Conservation (phyloP, 805 yeast genomes). For the Candida arabinofermentans region DNA sequence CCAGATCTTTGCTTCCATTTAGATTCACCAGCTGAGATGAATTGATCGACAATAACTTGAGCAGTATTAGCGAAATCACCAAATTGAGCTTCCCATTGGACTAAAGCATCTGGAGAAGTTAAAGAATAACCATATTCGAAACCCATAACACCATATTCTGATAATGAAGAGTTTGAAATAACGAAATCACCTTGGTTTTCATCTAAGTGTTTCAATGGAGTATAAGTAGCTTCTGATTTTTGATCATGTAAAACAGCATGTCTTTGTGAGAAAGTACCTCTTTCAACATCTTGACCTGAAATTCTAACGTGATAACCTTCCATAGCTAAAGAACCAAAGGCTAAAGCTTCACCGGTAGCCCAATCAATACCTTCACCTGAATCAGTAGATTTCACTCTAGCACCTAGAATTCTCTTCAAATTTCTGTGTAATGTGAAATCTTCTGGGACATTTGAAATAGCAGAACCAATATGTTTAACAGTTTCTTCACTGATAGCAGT, state of each 20-base stretch:
- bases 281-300: constrained; percentile 99
- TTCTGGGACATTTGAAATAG: constrained; percentile 80
- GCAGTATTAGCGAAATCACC: constrained; percentile 99
- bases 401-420: constrained; percentile 87
- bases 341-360: constrained; percentile 99
- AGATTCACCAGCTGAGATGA: constrained; percentile 92
- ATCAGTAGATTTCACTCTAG: constrained; percentile 78
- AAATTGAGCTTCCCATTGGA: constrained; percentile 99
- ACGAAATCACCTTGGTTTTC: constrained; percentile 82
- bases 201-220: constrained; percentile 78
- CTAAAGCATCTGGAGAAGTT: constrained; percentile 95
- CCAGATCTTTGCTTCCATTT: constrained; percentile 99
- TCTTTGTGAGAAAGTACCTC: constrained; percentile 99
- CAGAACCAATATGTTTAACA: constrained; percentile 74
- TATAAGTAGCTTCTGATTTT: constrained; percentile 72
- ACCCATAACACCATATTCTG: constrained; percentile 99
- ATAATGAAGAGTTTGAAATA: constrained; percentile 90
- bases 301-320: constrained; percentile 98
- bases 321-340: constrained; percentile 84
- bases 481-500: constrained; percentile 75
- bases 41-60: constrained; percentile 95
- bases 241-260: constrained; percentile 98
- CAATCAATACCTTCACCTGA: constrained; percentile 95
- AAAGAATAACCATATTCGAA: constrained; percentile 98
- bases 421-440: constrained; percentile 90